These are phyloP conservation scores for Bondarzewia mesenterica DNA, from an alignment of 1,284 basidiomycete species.

Conservation along the genomic window DNA sequence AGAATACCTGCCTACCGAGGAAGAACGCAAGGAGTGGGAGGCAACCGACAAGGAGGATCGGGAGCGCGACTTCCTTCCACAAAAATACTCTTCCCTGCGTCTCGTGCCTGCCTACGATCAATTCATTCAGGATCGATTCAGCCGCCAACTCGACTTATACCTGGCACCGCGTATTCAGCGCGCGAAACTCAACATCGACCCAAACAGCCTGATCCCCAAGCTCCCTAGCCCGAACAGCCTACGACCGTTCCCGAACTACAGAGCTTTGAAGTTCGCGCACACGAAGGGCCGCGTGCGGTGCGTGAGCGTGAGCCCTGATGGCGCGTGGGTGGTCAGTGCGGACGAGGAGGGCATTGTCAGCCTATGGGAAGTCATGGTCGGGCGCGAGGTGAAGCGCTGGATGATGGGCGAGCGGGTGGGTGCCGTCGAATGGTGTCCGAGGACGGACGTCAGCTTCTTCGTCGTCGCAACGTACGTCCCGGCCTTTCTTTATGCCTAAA, in stretches of 20 bases:
- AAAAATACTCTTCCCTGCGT: conserved; percentile 81
- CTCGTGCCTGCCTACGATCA: conserved; percentile 88
- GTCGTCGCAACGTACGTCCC: conserved; percentile 70
- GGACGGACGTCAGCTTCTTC: conserved; percentile 77
- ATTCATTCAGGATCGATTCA: conserved; percentile 93
- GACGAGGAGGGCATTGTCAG: conserved; percentile 86
- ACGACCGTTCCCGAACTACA: conserved; percentile 90
- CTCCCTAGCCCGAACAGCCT: conserved; percentile 91
- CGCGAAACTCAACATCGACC: conserved; percentile 85
- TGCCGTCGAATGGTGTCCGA: conserved; percentile 90
- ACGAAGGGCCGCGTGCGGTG: conserved; percentile 68
- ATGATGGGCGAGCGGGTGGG: conserved; percentile 77
- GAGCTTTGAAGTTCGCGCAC: conserved; percentile 69
- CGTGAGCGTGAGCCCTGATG: conserved; percentile 80
- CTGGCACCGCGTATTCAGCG: conserved; percentile 90
- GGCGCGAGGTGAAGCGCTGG: conserved; percentile 88
- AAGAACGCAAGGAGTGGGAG: conserved; percentile 83
- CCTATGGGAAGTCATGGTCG: conserved; percentile 93
- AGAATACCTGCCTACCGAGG: conserved; percentile 91
- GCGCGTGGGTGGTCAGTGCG: conserved; percentile 88
- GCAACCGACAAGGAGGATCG: conserved; percentile 85
- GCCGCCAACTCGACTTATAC: conserved; percentile 93
- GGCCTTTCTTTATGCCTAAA: conserved; percentile 3
- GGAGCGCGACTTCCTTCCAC: conserved; percentile 84
- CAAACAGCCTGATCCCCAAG: conserved; percentile 88